phyloP scores from a whole-genome alignment of 495 filamentous ascomycete genomes.

The Stereocaulon alpinum region DNA sequence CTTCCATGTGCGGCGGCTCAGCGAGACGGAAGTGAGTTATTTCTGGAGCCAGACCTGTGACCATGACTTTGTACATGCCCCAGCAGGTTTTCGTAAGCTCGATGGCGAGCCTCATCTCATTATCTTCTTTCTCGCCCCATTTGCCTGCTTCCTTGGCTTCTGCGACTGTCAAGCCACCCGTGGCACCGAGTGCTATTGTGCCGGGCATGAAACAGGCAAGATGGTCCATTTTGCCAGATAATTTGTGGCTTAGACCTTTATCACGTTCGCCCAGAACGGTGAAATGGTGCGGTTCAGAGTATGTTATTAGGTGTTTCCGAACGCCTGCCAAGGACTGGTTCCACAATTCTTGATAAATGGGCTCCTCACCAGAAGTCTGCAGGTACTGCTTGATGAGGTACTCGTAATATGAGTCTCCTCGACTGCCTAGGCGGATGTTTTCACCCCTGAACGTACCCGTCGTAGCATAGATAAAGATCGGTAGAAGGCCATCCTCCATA shows the following conservation, averaged over 20 bases:
- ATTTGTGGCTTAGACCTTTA: constrained; percentile 48
- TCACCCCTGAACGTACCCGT: constrained; percentile 65
- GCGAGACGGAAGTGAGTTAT: constrained; percentile 80
- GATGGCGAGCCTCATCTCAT: constrained; percentile 72
- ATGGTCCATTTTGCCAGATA: constrained; percentile 95
- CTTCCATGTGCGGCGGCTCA: constrained; percentile 48
- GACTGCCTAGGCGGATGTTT: constrained; percentile 84
- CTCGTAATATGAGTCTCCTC: constrained; percentile 92
- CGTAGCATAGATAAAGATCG: constrained; percentile 79
- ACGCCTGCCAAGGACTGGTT: constrained; percentile 74
- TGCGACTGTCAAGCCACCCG: constrained; percentile 60
- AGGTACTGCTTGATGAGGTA: constrained; percentile 24
- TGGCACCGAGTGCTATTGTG: constrained; percentile 82
- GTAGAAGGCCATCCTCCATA: constrained; percentile 70
- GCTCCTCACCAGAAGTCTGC: constrained; percentile 79
- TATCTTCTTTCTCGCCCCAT: constrained; percentile 73
- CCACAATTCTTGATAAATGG: constrained; percentile 87
- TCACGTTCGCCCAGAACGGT: constrained; percentile 84
- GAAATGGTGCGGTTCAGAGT: constrained; percentile 66
- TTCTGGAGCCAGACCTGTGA: constrained; percentile 82
- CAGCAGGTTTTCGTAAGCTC: constrained; percentile 96
- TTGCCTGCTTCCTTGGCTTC: constrained; percentile 57
- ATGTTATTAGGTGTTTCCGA: constrained; percentile 82
- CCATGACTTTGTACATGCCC: constrained; percentile 84
- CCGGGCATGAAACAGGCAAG: constrained; percentile 96